Evolutionary conservation across 2,329 filamentous ascomycete genomes (phyloP), one percentile per base, ranked within the genome.

Genomic region (Clarireedia paspali): DNA sequence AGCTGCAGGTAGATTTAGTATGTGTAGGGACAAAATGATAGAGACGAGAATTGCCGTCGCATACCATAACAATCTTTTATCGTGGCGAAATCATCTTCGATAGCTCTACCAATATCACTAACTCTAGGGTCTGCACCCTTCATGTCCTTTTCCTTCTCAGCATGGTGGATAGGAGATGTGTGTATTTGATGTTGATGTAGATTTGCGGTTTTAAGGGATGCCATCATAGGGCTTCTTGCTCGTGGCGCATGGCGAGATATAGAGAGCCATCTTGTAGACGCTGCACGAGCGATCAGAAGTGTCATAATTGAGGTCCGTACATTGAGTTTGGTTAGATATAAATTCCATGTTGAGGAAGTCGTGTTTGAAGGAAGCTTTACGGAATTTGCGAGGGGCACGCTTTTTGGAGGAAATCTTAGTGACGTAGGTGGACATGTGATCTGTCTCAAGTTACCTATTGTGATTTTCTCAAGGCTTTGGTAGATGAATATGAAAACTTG

Each of bases 21-120:
- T 20, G 17, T 10, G 10, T 15, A 3, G 15, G 17, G 12, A 20
- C 20, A 1, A 38, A 5, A 1, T 12, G 23, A 5, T 14, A 5
- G 12, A 3, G 1, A 30, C 7, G 12, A 47, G 14, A 42, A 20
- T 15, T 1, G 20, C n/a, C 26, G 38, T 1, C 5, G 15, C 10
- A 38, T 67, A 81, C 81, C 71, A 67, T 88, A 88, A 56, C 75
- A 70, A 14, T 79, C 73, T 48, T 78, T 74, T 50, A 87, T 72
- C 6, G 73, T 72, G 5, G 83, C 82, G 68, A 81, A 87, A 62
- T 86, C 79, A 68, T 86, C 80, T 61, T 77, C 72, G 61, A 85
- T 82, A 0, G 75, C 68, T 40, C 73, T 74, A 24, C 78, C 81
- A 50, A 56, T 39, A 26, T 77, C 71, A 54, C 74, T 72, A 38